A percentile compares a stretch with the other conserved stretches of the same genome.
These are phyloP conservation scores for Trichosporon faecale DNA, from an alignment of 1,284 basidiomycete genomes.

Conservation along the genomic window DNA sequence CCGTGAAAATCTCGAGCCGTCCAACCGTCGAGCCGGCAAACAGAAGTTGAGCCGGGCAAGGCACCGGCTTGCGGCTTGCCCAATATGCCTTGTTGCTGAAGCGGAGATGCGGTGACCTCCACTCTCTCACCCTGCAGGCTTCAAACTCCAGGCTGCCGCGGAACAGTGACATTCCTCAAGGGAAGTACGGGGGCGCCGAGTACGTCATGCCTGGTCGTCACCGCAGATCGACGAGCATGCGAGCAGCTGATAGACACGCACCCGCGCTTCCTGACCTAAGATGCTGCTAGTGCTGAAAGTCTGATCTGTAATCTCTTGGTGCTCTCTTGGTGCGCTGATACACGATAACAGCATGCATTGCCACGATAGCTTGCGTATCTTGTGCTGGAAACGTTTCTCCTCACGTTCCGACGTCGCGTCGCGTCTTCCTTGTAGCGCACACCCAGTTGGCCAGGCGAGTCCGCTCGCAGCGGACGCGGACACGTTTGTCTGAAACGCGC, in stretches of 20 bases:
- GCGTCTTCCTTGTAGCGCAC: no score
- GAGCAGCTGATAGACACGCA: background rate
- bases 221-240: background rate
- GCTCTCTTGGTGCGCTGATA: background rate
- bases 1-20: background rate
- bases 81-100: no score
- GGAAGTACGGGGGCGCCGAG: background rate
- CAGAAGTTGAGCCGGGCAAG: background rate
- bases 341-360: no score
- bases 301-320: background rate
- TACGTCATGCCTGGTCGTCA: background rate
- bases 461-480: background rate
- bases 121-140: background rate
- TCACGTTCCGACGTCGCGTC: no score
- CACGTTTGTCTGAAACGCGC: slow-evolving; percentile 1
- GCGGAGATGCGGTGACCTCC: background rate
- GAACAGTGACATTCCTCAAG: background rate
- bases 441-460: no score
- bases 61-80: background rate
- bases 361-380: no score
- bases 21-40: background rate
- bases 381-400: no score
- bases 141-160: no score
- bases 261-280: background rate
- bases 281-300: background rate